Conservation (phyloP, 352 stramenopile genomes). For the Globisporangium cederbergense region DNA sequence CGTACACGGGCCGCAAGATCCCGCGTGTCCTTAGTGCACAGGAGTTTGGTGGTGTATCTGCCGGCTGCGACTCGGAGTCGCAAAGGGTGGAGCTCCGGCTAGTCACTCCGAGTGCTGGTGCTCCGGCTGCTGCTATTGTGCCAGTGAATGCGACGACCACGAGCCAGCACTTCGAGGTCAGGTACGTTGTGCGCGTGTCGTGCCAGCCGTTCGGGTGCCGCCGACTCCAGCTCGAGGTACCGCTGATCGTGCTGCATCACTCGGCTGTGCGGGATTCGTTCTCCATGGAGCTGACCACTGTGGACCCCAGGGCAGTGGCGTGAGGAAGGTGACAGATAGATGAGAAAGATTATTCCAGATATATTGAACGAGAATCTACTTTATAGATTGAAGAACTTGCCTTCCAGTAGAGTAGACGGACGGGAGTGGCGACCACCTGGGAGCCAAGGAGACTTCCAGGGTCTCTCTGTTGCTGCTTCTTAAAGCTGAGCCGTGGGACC, state of each 20-base stretch:
- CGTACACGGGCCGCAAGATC: conserved; percentile 8
- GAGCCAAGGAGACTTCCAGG: no score
- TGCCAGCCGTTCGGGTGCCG: conserved; percentile 14
- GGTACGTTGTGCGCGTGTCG: conserved; percentile 7
- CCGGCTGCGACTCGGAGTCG: conserved; percentile 1
- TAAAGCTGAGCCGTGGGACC: no score
- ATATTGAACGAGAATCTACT: neutral
- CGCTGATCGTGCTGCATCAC: conserved; percentile 13
- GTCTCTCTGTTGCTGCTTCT: no score
- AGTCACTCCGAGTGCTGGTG: neutral
- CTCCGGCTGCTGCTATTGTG: neutral
- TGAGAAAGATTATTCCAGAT: neutral
- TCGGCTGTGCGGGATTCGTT: conserved; percentile 13
- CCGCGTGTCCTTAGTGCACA: conserved; percentile 5
- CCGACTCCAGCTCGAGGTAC: conserved; percentile 9
- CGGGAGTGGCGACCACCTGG: no score
- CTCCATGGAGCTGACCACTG: neutral
- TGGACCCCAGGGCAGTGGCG: neutral
- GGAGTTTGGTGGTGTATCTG: conserved; percentile 8
- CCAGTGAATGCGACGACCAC: conserved; percentile 7
- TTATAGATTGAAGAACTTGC: no score
- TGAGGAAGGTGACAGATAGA: neutral
- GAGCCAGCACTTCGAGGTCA: conserved; percentile 13
- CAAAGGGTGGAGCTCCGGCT: conserved; percentile 10
- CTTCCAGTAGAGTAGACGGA: no score